These are phyloP conservation scores for Hemileccinum rubropunctum DNA, from an alignment of 768 basidiomycete species.

Conservation along the genomic window DNA sequence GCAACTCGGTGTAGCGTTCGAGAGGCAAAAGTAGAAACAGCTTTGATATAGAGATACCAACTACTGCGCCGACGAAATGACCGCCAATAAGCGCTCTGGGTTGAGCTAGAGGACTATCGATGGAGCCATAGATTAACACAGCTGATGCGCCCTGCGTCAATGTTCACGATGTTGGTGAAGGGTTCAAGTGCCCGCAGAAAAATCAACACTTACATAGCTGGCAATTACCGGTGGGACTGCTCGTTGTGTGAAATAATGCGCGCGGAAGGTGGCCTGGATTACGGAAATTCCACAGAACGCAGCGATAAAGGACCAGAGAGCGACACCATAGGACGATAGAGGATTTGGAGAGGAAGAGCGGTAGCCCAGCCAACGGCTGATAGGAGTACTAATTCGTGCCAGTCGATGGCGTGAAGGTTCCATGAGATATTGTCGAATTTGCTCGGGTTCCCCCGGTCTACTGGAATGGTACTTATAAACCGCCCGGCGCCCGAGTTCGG, in stretches of 20 bases:
- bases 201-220: constrained; percentile 18
- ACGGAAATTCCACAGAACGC: constrained; percentile 49
- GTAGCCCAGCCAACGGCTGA: constrained; percentile 16
- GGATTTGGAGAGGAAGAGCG: constrained; percentile 8
- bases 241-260: constrained; percentile 44
- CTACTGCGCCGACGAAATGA: constrained; percentile 38
- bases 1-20: constrained; percentile 41
- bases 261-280: constrained; percentile 50
- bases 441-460: not conserved
- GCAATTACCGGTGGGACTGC: constrained; percentile 35
- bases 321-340: not conserved
- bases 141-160: constrained; percentile 49
- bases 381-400: not conserved
- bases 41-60: constrained; percentile 50
- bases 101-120: constrained; percentile 53
- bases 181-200: not conserved
- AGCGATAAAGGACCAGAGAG: constrained; percentile 49
- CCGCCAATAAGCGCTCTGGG: constrained; percentile 50
- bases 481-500: not conserved
- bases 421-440: constrained; percentile 2
- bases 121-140: constrained; percentile 51
- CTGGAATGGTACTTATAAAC: not conserved
- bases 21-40: constrained; percentile 46
- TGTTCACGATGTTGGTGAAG: not conserved
- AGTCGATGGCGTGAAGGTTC: not conserved